phyloP scores from a whole-genome alignment of 805 yeast species.

The Metschnikowia santaceciliae region DNA sequence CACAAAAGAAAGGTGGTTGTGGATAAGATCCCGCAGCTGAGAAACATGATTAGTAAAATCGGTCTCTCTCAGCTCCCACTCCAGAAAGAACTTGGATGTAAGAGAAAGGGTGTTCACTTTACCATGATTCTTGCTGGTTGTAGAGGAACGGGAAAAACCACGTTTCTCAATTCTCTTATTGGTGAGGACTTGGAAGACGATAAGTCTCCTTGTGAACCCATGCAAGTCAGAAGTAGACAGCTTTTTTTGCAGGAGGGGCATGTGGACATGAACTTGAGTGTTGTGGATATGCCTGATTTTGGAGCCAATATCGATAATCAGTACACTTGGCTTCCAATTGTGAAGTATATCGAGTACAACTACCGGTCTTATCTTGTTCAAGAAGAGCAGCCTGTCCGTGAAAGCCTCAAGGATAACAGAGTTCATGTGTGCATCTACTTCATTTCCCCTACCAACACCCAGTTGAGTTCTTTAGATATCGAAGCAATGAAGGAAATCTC shows the following conservation, averaged over 20 bases:
- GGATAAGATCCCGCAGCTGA: constrained; percentile 17
- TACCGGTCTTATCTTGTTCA: constrained; percentile 63
- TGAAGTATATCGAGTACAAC: constrained; percentile 76
- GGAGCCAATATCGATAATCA: constrained; percentile 62
- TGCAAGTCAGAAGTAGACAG: constrained; percentile 16
- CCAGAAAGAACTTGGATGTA: constrained; percentile 24
- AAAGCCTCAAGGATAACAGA: constrained; percentile 49
- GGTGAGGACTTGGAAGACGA: constrained; percentile 16
- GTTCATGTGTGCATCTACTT: constrained; percentile 87
- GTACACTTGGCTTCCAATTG: constrained; percentile 40
- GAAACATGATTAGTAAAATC: constrained; percentile 13
- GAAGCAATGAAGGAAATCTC: constrained; percentile 68
- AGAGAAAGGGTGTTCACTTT: constrained; percentile 30
- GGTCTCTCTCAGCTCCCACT: constrained; percentile 24
- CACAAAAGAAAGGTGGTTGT: constrained; percentile 10
- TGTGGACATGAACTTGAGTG: constrained; percentile 55
- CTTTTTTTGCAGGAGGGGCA: constrained; percentile 58
- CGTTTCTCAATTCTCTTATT: constrained; percentile 25
- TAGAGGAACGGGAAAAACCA: constrained; percentile 24
- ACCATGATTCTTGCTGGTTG: constrained; percentile 38
- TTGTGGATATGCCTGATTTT: constrained; percentile 73
- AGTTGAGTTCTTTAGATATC: constrained; percentile 61
- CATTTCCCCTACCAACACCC: constrained; percentile 57
- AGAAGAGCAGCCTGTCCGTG: constrained; percentile 48
- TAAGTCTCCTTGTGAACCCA: constrained; percentile 7